These are phyloP conservation scores for Carex scoparia DNA, from an alignment of 176 grass and related monocot species.

Conservation along the genomic window DNA sequence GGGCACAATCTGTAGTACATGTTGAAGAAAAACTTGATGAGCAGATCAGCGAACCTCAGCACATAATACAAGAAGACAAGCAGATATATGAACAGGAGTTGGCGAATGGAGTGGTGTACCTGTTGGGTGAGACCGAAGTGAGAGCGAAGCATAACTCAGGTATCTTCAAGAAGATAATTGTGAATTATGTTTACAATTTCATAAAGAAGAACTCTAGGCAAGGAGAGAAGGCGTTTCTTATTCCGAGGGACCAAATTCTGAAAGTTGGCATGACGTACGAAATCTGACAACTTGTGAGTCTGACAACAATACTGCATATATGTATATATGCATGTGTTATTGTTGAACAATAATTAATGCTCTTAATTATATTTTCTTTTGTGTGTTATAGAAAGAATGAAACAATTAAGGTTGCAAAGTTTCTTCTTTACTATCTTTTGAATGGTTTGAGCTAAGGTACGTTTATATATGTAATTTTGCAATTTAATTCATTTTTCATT, in stretches of 20 bases:
- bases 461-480: background rate
- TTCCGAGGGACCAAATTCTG: constrained; percentile 54
- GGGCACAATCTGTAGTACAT: background rate
- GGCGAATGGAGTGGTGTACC: constrained; percentile 74
- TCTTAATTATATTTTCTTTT: background rate
- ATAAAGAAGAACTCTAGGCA: constrained; percentile 57
- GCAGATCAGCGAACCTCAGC: constrained; percentile 27
- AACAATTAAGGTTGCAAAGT: background rate
- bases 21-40: constrained; percentile 42
- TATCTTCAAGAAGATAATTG: constrained; percentile 47
- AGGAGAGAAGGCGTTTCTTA: constrained; percentile 48
- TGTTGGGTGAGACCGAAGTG: constrained; percentile 65
- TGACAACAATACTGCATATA: background rate
- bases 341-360: background rate
- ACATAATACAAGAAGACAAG: constrained; percentile 36
- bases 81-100: constrained; percentile 46
- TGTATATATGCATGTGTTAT: background rate
- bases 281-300: constrained; percentile 28
- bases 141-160: constrained; percentile 39
- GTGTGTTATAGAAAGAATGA: background rate
- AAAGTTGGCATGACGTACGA: constrained; percentile 83
- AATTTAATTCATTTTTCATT: background rate
- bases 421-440: background rate
- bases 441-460: background rate
- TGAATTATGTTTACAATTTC: constrained; percentile 66